These are phyloP conservation scores for Linnemannia exigua DNA, from an alignment of 192 early-diverging fungal genomes.

Conservation along the genomic window DNA sequence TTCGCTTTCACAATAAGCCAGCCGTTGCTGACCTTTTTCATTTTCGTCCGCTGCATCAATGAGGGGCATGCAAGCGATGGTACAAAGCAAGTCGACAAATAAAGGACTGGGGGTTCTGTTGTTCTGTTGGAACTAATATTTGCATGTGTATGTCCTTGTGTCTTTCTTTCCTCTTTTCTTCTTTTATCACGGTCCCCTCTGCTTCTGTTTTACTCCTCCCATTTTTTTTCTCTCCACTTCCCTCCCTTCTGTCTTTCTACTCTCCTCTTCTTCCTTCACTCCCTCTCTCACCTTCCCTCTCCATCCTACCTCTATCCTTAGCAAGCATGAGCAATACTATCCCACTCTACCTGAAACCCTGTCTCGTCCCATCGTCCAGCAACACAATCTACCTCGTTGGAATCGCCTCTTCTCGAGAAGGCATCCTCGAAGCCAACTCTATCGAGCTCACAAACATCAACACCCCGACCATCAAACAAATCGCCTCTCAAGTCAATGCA, in stretches of 20 bases:
- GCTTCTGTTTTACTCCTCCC: not conserved
- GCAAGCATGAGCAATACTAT: not conserved
- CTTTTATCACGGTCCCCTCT: not conserved
- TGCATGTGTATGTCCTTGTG: too few species aligned
- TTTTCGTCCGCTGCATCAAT: not conserved
- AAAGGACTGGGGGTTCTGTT: not conserved
- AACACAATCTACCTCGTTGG: not conserved
- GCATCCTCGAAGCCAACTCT: not conserved
- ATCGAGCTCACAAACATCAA: not conserved
- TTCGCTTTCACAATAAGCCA: too few species aligned
- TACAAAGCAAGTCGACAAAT: not conserved
- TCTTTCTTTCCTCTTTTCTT: not conserved
- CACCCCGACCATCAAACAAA: not conserved
- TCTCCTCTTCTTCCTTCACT: not conserved
- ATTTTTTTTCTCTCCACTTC: not conserved
- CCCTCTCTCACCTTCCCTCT: not conserved
- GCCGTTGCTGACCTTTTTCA: not conserved
- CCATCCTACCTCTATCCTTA: not conserved
- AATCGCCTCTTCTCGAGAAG: not conserved
- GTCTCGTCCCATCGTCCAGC: constrained; percentile 33
- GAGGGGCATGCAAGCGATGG: not conserved
- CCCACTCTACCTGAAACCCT: constrained; percentile 1
- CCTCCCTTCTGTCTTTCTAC: not conserved
- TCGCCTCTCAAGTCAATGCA: not conserved
- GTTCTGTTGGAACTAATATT: not conserved